Evolutionary conservation across 2,329 filamentous ascomycete genomes (phyloP).

Genomic region (Xylariaceae sp.): DNA sequence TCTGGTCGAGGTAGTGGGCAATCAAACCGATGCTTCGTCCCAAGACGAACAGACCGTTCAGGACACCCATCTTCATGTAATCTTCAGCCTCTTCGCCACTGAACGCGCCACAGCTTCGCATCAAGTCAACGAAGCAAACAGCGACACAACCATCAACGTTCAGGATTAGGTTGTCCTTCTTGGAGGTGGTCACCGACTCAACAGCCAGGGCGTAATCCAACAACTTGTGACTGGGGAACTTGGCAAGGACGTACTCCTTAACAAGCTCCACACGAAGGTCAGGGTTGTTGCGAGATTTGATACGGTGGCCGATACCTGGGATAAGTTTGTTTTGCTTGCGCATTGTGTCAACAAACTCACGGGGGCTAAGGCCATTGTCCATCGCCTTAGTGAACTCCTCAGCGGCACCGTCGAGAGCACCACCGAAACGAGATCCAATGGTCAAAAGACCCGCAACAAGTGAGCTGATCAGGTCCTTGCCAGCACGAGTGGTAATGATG

Average conservation of each 20-base stretch:
- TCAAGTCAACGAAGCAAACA: constrained; percentile 96
- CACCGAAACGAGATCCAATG: constrained; percentile 96
- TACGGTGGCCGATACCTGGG: constrained; percentile 96
- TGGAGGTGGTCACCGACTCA: constrained; percentile 96
- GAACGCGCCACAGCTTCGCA: constrained; percentile 98
- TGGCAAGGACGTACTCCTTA: constrained; percentile 96
- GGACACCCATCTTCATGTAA: constrained; percentile 97
- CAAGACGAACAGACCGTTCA: constrained; percentile 98
- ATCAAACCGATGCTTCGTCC: constrained; percentile 97
- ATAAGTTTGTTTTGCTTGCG: constrained; percentile 99
- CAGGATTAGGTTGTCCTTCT: constrained; percentile 99
- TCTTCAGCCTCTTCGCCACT: constrained; percentile 94
- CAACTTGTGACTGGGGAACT: constrained; percentile 97
- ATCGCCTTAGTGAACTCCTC: constrained; percentile 98
- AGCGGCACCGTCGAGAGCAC: constrained; percentile 86
- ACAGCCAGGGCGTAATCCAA: constrained; percentile 98
- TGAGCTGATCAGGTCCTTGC: constrained; percentile 95
- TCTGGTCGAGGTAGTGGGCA: constrained; percentile 99
- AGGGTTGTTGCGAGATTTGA: constrained; percentile 99
- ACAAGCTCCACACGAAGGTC: constrained; percentile 99
- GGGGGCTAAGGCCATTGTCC: constrained; percentile 95
- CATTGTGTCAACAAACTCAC: constrained; percentile 99
- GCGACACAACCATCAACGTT: constrained; percentile 98
- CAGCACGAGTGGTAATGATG: constrained; percentile 98
- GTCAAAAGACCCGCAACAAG: constrained; percentile 95